Base-by-base conservation (phyloP, 1,284 basidiomycete genomes). In the Lentinula novae-zelandiae region DNA sequence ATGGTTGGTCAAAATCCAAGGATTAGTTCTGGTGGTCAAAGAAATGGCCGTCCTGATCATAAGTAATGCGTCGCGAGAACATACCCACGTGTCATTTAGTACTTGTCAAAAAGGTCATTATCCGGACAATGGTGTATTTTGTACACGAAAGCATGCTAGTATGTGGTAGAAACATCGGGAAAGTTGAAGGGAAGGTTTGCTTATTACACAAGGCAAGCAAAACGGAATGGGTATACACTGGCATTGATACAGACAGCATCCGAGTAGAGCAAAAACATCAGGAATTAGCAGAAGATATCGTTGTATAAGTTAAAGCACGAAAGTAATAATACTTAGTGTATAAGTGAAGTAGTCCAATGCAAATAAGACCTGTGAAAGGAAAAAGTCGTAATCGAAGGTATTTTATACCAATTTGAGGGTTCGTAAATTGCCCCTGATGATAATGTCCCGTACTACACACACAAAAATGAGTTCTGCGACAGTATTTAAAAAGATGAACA, bases 401-500 rank as follows among this genome's bases (percentile, higher is more conserved):
- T 34, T 57, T 10, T 44, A 82, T 68, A 85, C 82, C 63, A 85
- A 77, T 64, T 77, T 77, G 75, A 86, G 78, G 65, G 75, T 80
- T 67, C 74, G 78, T 60, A 86, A 76, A 69, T 85, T 84, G 62
- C 75, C 73, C 67, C 81, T 83, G 71, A 86, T 80, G 63, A 86
- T 84, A 66, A 85, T 84, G 67, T 86, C 84, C 64, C 82, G 79
- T 48, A 86, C 83, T 86, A 64, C 7, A 53, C 33, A 60, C 58
- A 58, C 56, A 60, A 53, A 39, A 40, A 13, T 58, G 20, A 53
- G 27, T 9, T 53, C 38, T 42, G 33, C 49, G 46, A 17, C 9
- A 1, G 33, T 10, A 42, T 51, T 27, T 17, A 39, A 12, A 5
- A 58, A 33, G 27, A 34, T 15, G 2, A 42, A 52, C 39, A 56